These are phyloP conservation scores for Abelmoschus esculentus DNA, from an alignment of 345 rosid genomes.

Conservation along the genomic window DNA sequence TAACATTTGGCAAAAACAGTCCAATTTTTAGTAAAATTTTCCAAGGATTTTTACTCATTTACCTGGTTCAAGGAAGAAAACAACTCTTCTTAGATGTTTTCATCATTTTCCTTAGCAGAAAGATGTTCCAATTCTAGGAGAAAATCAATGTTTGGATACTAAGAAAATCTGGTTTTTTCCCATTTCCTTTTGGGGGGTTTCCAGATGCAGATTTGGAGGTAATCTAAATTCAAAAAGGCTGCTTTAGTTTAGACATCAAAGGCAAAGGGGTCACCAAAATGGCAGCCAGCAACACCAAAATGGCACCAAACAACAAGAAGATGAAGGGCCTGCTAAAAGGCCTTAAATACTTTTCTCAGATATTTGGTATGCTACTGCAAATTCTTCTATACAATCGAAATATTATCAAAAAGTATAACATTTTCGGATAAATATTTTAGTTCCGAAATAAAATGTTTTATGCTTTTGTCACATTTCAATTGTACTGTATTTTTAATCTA, in stretches of 20 bases:
- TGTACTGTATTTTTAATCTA: no score
- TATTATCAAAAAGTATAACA: no score
- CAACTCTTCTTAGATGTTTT: neutral
- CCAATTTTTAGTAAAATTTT: neutral
- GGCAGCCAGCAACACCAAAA: conserved; percentile 53
- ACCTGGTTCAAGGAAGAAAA: neutral
- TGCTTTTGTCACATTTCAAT: no score
- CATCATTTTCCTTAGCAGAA: neutral
- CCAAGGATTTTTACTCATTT: conserved; percentile 11
- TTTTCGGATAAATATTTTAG: no score
- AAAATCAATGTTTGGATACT: neutral
- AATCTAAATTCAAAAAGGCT: neutral
- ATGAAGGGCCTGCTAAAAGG: conserved; percentile 76
- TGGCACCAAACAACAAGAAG: conserved; percentile 62
- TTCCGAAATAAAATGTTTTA: no score
- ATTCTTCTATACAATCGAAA: no score
- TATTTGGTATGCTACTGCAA: conserved; percentile 40
- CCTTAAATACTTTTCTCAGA: conserved; percentile 63
- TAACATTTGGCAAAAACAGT: conserved; percentile 24
- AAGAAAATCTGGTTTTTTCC: neutral
- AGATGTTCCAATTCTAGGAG: neutral
- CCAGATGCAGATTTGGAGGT: neutral
- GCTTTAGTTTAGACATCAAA: neutral
- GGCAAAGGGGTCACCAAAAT: conserved; percentile 18
- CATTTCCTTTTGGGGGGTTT: neutral